Evolutionary conservation across 192 early-diverging fungal species (phyloP), one percentile per base, ranked within the genome.

Genomic region (Haplosporangium gracile): DNA sequence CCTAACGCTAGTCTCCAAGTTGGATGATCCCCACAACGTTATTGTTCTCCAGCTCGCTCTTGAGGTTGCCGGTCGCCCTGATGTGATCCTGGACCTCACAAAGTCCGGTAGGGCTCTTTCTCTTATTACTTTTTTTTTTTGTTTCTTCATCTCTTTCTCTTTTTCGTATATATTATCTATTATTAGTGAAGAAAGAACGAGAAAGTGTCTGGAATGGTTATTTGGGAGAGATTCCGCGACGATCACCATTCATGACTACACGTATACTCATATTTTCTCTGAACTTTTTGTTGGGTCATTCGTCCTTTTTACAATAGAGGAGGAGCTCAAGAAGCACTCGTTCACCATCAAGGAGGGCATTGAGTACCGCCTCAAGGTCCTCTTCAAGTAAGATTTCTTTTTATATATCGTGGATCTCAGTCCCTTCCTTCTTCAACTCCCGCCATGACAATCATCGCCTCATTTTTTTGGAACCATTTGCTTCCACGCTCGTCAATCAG

Each of bases 321-420:
- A 91, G n/a, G 82, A 89, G 55, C 91, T 97, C 82, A 95, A 95
- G 84, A 87, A 90, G 53, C 93, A 90, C 49, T 91, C 93, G 8
- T 94, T 99, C 82, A 93, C 93, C 22, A 99, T 99, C 92, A 99
- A 99, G 92, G 98, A 98, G 88, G 98, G 98, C 77, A 93, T 95
- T 49, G 95, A 96, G 75, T 99, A 98, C 92, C 91, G 95, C 69
- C 92, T 98, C 89, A 97, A 97, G 92, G 95, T 99, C 80, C 90
- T 91, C 74, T 99, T 99, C 92, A 95, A 89, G 94, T 94, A 89
- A 76, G 84, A 51, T 20, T 51, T 22, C 1, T 22, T 51, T 51
- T 51, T 51, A 22, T 51, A 20, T 22, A 51, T 51, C 76, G 0
- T 39, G 32, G 16, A 57, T 32, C 4, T 26, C 24, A 16, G 22